phyloP scores from a whole-genome alignment of 768 basidiomycete species.

The Rhizopogon salebrosus region DNA sequence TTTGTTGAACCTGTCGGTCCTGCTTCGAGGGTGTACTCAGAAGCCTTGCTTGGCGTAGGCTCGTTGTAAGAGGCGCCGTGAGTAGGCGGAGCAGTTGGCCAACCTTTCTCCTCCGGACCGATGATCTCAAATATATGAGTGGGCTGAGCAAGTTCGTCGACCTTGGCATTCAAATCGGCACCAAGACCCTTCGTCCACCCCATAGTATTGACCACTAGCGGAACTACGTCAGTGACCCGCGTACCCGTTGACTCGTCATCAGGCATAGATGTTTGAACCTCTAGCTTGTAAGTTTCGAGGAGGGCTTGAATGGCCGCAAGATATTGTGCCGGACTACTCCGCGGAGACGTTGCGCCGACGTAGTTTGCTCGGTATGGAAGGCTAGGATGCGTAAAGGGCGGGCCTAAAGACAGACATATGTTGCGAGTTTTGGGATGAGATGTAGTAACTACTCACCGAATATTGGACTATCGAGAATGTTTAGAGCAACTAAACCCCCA shows the following conservation, averaged over 20 bases:
- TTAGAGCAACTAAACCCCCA: constrained; percentile 78
- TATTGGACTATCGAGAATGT: constrained; percentile 57
- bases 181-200: constrained; percentile 96
- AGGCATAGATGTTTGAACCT: constrained; percentile 44
- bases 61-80: constrained; percentile 5
- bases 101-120: constrained; percentile 16
- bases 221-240: constrained; percentile 55
- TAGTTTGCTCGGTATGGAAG: constrained; percentile 74
- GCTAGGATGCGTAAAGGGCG: constrained; percentile 80
- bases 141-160: constrained; percentile 66
- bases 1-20: constrained; percentile 34
- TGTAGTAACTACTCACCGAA: constrained; percentile 49
- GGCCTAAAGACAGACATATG: constrained; percentile 44
- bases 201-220: constrained; percentile 92
- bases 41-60: neutral
- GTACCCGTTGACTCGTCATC: constrained; percentile 24
- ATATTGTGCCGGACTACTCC: constrained; percentile 73
- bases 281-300: constrained; percentile 61
- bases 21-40: constrained; percentile 29
- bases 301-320: constrained; percentile 62
- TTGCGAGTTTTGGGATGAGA: neutral
- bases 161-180: constrained; percentile 64
- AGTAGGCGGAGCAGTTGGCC: constrained; percentile 10
- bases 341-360: constrained; percentile 74
- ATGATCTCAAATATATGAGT: constrained; percentile 20